Evolutionary conservation across 768 basidiomycete species (phyloP).

Genomic region (Hemileccinum rubropunctum): DNA sequence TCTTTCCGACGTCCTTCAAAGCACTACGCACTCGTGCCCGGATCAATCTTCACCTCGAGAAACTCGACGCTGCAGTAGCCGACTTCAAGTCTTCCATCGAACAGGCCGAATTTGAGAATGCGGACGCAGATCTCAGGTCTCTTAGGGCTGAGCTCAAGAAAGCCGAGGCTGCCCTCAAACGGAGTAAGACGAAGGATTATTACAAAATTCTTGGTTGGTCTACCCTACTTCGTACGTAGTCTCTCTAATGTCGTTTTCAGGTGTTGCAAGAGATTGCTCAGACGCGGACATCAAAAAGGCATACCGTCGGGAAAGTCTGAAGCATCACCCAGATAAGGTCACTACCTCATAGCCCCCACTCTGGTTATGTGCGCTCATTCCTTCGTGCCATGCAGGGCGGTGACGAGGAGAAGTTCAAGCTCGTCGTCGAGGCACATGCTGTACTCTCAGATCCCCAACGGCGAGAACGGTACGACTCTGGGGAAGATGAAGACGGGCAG

Average conservation of each 20-base stretch:
- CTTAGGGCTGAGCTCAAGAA: constrained; percentile 70
- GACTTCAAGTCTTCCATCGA: constrained; percentile 84
- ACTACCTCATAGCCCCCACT: not conserved
- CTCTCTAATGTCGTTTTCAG: constrained; percentile 25
- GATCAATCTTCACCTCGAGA: constrained; percentile 70
- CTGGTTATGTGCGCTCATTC: constrained; percentile 4
- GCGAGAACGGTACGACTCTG: constrained; percentile 74
- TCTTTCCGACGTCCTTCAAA: constrained; percentile 73
- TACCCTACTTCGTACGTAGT: not conserved
- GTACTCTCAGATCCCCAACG: constrained; percentile 76
- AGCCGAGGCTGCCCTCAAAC: constrained; percentile 78
- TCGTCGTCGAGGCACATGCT: constrained; percentile 77
- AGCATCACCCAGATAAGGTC: constrained; percentile 85
- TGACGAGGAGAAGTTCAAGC: constrained; percentile 95
- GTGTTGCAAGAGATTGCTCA: constrained; percentile 47
- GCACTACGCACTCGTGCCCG: constrained; percentile 85
- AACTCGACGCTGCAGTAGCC: constrained; percentile 64
- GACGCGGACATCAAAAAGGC: constrained; percentile 86
- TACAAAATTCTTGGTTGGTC: constrained; percentile 66
- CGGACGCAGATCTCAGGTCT: constrained; percentile 59
- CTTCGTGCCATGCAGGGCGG: constrained; percentile 59
- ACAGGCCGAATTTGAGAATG: constrained; percentile 62
- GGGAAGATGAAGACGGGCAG: constrained; percentile 77
- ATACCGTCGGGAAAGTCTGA: constrained; percentile 82
- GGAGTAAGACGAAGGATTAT: constrained; percentile 89